A percentile compares a stretch with the other conserved stretches of the same genome.
These are phyloP conservation scores for Penicillium crustosum DNA, from an alignment of 2,329 filamentous ascomycete genomes.

Conservation along the genomic window DNA sequence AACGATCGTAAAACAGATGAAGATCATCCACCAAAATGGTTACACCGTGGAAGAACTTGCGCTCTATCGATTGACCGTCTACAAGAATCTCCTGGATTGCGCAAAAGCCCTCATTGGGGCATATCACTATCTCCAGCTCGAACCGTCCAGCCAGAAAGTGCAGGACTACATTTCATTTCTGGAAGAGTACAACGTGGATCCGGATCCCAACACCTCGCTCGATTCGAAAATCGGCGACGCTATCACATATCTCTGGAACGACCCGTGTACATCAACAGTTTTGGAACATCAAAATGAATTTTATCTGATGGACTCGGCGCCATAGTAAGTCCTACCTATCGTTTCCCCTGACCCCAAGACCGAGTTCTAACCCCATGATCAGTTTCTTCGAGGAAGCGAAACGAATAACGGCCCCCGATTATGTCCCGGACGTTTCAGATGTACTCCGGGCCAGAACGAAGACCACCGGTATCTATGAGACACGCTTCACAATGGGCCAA, in stretches of 20 bases:
- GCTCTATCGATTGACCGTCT: conserved; percentile 93
- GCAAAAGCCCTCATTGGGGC: conserved; percentile 88
- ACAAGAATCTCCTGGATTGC: conserved; percentile 97
- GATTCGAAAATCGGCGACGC: conserved; percentile 79
- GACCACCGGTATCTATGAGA: conserved; percentile 98
- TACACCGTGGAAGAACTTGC: conserved; percentile 92
- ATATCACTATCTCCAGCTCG: conserved; percentile 87
- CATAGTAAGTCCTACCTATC: conserved; percentile 69
- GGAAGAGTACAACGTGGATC: conserved; percentile 83
- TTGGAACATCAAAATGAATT: conserved; percentile 97
- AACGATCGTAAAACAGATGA: conserved; percentile 99
- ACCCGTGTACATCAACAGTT: conserved; percentile 76
- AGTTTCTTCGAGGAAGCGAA: conserved; percentile 95
- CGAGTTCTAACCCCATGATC: conserved; percentile 23
- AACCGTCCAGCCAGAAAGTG: conserved; percentile 70
- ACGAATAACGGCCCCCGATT: conserved; percentile 79
- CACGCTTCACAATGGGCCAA: conserved; percentile 96
- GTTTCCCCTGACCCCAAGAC: background rate
- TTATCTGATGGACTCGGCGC: conserved; percentile 98
- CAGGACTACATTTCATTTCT: conserved; percentile 75
- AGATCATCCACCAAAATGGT: conserved; percentile 98
- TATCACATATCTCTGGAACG: conserved; percentile 84
- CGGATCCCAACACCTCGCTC: conserved; percentile 82
- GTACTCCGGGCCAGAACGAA: conserved; percentile 95
- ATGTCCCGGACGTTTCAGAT: conserved; percentile 90